Conservation (phyloP, 768 basidiomycete genomes). For the Kwoniella mangroviensis region DNA sequence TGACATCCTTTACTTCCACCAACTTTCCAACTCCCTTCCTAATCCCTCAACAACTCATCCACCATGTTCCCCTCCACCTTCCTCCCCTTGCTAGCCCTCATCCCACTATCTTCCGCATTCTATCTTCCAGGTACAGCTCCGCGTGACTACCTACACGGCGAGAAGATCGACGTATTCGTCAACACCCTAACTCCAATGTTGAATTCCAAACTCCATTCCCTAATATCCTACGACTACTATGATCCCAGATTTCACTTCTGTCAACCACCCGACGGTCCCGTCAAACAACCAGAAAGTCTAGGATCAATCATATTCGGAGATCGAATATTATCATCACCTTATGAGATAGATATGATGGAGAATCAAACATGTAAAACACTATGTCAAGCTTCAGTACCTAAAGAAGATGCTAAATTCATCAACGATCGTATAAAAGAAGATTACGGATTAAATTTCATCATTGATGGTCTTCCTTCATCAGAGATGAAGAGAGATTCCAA, state of each 20-base stretch:
- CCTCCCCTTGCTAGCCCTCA: neutral
- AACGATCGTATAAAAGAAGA: constrained; percentile 89
- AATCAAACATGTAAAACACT: constrained; percentile 74
- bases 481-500: constrained; percentile 84
- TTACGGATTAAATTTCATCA: constrained; percentile 91
- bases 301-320: constrained; percentile 97
- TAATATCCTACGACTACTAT: constrained; percentile 83
- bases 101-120: constrained; percentile 64
- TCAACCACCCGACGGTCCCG: constrained; percentile 69
- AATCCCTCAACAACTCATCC: neutral
- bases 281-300: constrained; percentile 71
- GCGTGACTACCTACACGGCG: constrained; percentile 73
- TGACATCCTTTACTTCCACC: neutral
- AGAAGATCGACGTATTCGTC: constrained; percentile 67
- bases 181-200: constrained; percentile 89
- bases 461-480: constrained; percentile 91
- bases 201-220: constrained; percentile 54
- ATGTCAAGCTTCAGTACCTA: constrained; percentile 68
- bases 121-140: constrained; percentile 89
- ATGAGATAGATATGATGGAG: constrained; percentile 83
- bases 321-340: constrained; percentile 87
- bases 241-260: constrained; percentile 84
- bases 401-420: constrained; percentile 81
- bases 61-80: neutral
- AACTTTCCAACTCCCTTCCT: neutral